Evolutionary conservation across 805 yeast genomes (phyloP).

Genomic region (Saccharomycopsis guyanensis): DNA sequence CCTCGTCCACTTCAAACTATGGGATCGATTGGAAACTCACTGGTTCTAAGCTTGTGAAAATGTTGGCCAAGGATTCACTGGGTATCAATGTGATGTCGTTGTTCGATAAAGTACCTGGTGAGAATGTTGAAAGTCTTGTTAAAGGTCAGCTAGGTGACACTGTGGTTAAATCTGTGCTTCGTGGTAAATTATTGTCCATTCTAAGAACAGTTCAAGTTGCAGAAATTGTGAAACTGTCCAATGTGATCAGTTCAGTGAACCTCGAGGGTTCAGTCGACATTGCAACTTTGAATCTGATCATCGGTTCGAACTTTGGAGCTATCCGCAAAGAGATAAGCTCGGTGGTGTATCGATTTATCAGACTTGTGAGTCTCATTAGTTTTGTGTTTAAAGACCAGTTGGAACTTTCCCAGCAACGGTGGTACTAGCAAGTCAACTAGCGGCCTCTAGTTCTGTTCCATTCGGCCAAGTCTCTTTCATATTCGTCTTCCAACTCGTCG

Average conservation of each 20-base stretch:
- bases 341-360: background rate
- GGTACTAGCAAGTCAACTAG: background rate
- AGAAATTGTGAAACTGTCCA: background rate
- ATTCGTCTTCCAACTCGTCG: conserved; percentile 15
- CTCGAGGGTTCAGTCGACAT: background rate
- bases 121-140: too few species aligned
- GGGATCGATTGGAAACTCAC: too few species aligned
- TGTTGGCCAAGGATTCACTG: too few species aligned
- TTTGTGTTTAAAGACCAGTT: background rate
- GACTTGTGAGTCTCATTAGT: background rate
- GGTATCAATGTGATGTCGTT: too few species aligned
- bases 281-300: background rate
- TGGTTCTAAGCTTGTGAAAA: too few species aligned
- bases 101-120: too few species aligned
- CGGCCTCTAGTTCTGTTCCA: too few species aligned
- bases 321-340: background rate
- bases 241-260: background rate
- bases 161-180: background rate
- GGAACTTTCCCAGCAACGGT: too few species aligned
- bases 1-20: too few species aligned
- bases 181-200: too few species aligned
- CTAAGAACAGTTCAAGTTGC: background rate
- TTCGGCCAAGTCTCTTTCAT: conserved; percentile 17
- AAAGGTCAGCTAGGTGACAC: background rate
- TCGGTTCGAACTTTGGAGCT: background rate